Base-by-base conservation (phyloP, 106 monocot species). In the Triglochin maritima region DNA sequence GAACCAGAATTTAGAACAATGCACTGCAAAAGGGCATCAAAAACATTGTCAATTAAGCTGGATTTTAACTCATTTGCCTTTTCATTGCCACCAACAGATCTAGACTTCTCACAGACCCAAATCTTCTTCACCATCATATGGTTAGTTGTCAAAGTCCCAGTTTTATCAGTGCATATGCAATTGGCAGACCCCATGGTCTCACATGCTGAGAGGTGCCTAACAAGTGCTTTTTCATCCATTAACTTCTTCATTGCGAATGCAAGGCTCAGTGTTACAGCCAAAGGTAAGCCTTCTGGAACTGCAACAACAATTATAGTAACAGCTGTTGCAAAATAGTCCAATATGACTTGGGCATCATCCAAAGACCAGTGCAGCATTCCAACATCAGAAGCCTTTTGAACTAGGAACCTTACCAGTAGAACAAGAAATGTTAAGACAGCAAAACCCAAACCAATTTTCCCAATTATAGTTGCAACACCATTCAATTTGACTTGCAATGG, bases 151-250 rank as follows among this genome's bases (percentile, higher is more conserved):
- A 96, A 60, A 17, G 96, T 96, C 15, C 96, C 96, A 10, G 96
- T 96, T 75, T 96, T 96, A 79, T 96, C 96, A 7, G 96, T 96
- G 68, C 96, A 96, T 64, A 96, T 96, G 80, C 91, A 88, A 72
- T 65, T 78, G 51, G 85, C 73, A 66, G 96, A 96, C n/a, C 96
- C 96, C 96, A 96, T 91, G 41, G 96, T 96, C 69, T 96, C 96
- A 62, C 96, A 96, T 49, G 96, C 96, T 55, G 96, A 85, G 15
- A 96, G 74, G 69, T 96, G 90, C 49, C 96, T 79, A 9, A 96
- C 96, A 58, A 91, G 86, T 44, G 96, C 87, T 60, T 84, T 88
- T 50, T 86, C 86, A 64, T 86, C 75, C 96, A 96, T 96, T 49
- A 96, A 69, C 53, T 90, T 88, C 74, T 88, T 87, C 96, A 96